These are phyloP conservation scores for Microcos paniculata DNA, from an alignment of 345 rosid genomes.

Conservation along the genomic window DNA sequence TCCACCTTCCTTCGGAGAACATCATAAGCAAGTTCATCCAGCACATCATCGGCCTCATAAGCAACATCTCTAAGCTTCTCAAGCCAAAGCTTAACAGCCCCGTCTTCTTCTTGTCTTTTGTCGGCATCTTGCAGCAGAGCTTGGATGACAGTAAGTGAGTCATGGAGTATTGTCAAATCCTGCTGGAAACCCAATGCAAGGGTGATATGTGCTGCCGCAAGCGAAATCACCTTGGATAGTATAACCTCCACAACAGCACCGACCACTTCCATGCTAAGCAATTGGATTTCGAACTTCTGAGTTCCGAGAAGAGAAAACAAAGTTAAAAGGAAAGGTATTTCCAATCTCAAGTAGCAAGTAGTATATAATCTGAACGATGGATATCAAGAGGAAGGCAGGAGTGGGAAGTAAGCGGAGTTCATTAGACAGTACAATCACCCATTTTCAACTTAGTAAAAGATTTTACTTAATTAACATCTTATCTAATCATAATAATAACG, in stretches of 20 bases:
- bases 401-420: too few species aligned
- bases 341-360: too few species aligned
- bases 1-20: slow-evolving; percentile 3
- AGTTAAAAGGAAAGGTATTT: not conserved
- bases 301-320: not conserved
- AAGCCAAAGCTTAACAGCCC: slow-evolving; percentile 19
- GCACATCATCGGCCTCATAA: slow-evolving; percentile 27
- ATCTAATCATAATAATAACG: too few species aligned
- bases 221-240: not conserved
- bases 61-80: slow-evolving; percentile 21
- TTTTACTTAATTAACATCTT: too few species aligned
- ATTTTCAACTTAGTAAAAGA: too few species aligned
- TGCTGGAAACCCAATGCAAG: slow-evolving; percentile 5
- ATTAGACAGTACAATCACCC: too few species aligned
- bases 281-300: not conserved
- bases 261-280: not conserved
- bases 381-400: too few species aligned
- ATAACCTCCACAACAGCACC: not conserved
- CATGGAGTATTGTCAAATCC: not conserved
- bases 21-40: slow-evolving; percentile 13
- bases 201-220: slow-evolving; percentile 1
- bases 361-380: too few species aligned
- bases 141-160: slow-evolving; percentile 5
- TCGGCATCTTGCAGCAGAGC: slow-evolving; percentile 28
- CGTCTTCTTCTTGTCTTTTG: slow-evolving; percentile 7